These are phyloP conservation scores for Kwoniella botswanensis DNA, from an alignment of 768 basidiomycete genomes.

Conservation along the genomic window DNA sequence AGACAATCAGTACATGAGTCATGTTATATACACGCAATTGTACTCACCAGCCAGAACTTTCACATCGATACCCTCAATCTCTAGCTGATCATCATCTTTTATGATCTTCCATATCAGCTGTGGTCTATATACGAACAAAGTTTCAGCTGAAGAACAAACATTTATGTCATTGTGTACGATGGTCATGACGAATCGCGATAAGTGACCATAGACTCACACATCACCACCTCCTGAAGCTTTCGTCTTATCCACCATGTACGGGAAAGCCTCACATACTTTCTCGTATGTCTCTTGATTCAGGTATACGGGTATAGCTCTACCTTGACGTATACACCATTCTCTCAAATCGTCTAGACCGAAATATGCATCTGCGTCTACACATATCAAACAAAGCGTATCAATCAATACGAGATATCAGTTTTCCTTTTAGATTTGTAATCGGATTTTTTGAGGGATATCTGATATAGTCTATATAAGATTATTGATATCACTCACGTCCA, in stretches of 20 bases:
- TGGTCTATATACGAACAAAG: slow-evolving; percentile 19
- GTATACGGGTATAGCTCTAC: slow-evolving; percentile 43
- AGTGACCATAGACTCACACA: slow-evolving; percentile 37
- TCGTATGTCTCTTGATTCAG: slow-evolving; percentile 43
- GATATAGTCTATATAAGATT: too few relatives aligned
- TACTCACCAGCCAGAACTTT: slow-evolving; percentile 51
- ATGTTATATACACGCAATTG: too few relatives aligned
- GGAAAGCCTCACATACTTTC: slow-evolving; percentile 64
- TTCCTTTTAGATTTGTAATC: too few relatives aligned
- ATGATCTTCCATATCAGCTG: slow-evolving; percentile 79
- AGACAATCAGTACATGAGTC: too few relatives aligned
- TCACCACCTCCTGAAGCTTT: slow-evolving; percentile 64
- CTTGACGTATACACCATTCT: slow-evolving; percentile 59
- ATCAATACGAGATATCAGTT: too few relatives aligned
- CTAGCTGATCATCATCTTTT: slow-evolving; percentile 70
- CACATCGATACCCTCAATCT: slow-evolving; percentile 63
- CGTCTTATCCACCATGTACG: slow-evolving; percentile 73
- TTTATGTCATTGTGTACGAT: too few relatives aligned
- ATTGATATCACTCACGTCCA: slow-evolving; percentile 64
- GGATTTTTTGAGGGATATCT: too few relatives aligned
- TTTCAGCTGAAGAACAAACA: too few relatives aligned
- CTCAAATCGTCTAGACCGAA: slow-evolving; percentile 88
- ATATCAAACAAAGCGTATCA: too few relatives aligned
- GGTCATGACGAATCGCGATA: fast-evolving
- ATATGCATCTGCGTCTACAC: slow-evolving; percentile 66